Evolutionary conservation across 768 basidiomycete genomes (phyloP).

Genomic region (Tulasnella sp.): DNA sequence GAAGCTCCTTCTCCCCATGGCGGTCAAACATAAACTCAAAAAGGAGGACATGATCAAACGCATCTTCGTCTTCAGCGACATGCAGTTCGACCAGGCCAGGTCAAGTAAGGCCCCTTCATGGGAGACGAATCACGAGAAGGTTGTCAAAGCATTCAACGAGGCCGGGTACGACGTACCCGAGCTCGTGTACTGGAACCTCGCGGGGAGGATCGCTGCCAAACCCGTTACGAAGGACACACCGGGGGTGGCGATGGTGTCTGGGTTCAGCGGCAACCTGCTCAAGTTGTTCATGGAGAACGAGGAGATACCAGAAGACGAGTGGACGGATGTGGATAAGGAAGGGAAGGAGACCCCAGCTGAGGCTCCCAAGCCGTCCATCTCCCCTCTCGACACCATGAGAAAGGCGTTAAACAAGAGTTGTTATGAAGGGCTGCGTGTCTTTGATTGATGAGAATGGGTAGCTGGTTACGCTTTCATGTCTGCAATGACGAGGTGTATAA

Average conservation of each 20-base stretch:
- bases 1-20: slow-evolving; percentile 49
- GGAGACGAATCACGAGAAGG: slow-evolving; percentile 50
- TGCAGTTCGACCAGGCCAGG: slow-evolving; percentile 52
- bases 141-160: slow-evolving; percentile 40
- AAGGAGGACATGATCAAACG: slow-evolving; percentile 66
- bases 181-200: slow-evolving; percentile 60
- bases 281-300: slow-evolving; percentile 57
- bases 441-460: too few relatives aligned
- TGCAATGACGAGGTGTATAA: too few relatives aligned
- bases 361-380: background rate
- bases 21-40: slow-evolving; percentile 41
- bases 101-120: slow-evolving; percentile 26
- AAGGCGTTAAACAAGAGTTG: too few relatives aligned
- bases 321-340: slow-evolving; percentile 23
- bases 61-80: slow-evolving; percentile 65
- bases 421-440: too few relatives aligned
- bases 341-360: too few relatives aligned
- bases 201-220: slow-evolving; percentile 24
- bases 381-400: slow-evolving; percentile 5
- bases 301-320: slow-evolving; percentile 27
- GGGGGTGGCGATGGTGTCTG: slow-evolving; percentile 58
- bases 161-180: slow-evolving; percentile 63
- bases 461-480: too few relatives aligned
- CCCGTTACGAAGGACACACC: slow-evolving; percentile 41
- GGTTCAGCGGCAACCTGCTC: slow-evolving; percentile 55